These are phyloP conservation scores for Aureobasidium sp. DNA, from an alignment of 2,329 filamentous ascomycete genomes.

Conservation along the genomic window DNA sequence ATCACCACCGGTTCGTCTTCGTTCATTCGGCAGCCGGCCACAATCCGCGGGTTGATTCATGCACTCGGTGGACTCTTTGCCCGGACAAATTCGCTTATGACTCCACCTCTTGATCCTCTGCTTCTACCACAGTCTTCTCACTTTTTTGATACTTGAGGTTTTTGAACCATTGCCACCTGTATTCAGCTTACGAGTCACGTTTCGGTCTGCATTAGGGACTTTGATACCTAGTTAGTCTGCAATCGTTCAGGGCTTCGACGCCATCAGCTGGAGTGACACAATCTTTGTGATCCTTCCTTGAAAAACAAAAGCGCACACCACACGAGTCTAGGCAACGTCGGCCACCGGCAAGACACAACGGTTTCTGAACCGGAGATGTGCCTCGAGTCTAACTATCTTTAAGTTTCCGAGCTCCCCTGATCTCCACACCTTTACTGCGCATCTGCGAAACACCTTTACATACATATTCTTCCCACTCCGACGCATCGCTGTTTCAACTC, in stretches of 20 bases:
- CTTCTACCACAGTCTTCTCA: not conserved
- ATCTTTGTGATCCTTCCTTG: not conserved
- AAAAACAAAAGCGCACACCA: not conserved
- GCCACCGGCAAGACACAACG: conserved; percentile 1
- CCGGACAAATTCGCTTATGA: conserved; percentile 1
- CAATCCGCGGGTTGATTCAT: not conserved
- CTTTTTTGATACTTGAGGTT: not conserved
- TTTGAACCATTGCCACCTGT: not conserved
- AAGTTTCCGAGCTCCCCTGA: conserved; percentile 1
- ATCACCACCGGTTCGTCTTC: not conserved
- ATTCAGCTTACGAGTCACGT: not conserved
- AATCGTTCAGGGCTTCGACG: not conserved
- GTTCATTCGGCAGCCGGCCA: not conserved
- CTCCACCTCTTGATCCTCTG: not conserved
- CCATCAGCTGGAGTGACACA: conserved; percentile 8
- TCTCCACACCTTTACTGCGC: not conserved
- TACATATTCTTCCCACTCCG: not conserved
- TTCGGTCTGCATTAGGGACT: not conserved
- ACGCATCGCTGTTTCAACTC: conserved; percentile 4
- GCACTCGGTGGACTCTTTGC: not conserved
- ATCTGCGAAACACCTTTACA: not conserved
- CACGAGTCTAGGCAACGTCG: not conserved
- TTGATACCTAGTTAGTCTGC: not conserved
- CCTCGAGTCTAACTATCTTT: conserved; percentile 2
- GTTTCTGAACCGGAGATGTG: not conserved